phyloP scores from a whole-genome alignment of 345 rosid species.

The Gossypium turneri region DNA sequence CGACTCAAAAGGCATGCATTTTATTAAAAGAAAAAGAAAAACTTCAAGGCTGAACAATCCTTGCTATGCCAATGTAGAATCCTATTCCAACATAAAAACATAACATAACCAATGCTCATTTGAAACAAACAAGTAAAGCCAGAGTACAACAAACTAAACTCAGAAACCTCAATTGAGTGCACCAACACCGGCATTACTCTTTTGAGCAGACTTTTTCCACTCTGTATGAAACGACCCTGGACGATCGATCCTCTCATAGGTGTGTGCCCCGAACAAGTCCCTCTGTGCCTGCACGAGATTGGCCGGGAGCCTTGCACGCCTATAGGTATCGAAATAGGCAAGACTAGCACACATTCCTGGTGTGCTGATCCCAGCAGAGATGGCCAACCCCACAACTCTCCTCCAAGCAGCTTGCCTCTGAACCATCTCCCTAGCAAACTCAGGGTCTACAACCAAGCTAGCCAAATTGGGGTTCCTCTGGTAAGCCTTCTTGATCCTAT shows the following conservation, averaged over 20 bases:
- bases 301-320: conserved; percentile 84
- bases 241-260: conserved; percentile 86
- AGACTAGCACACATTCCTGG: conserved; percentile 98
- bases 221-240: conserved; percentile 80
- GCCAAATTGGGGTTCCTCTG: conserved; percentile 86
- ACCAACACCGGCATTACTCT: conserved; percentile 41
- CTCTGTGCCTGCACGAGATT: conserved; percentile 98
- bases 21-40: conserved; percentile 36
- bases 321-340: conserved; percentile 86
- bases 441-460: conserved; percentile 88
- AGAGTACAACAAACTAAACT: conserved; percentile 5
- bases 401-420: conserved; percentile 99
- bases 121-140: conserved; percentile 20
- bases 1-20: conserved; percentile 34
- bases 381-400: conserved; percentile 90
- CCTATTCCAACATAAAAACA: conserved; percentile 21
- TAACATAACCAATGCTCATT: conserved; percentile 15
- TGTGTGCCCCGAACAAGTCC: conserved; percentile 96
- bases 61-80: conserved; percentile 29
- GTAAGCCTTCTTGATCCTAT: conserved; percentile 94
- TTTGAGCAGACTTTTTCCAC: conserved; percentile 83
- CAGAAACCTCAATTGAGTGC: conserved; percentile 46
- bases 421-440: conserved; percentile 94
- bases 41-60: conserved; percentile 24
- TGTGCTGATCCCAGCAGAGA: conserved; percentile 85